Conservation (phyloP, 352 stramenopile genomes). For the Phytopythium mirpurense region DNA sequence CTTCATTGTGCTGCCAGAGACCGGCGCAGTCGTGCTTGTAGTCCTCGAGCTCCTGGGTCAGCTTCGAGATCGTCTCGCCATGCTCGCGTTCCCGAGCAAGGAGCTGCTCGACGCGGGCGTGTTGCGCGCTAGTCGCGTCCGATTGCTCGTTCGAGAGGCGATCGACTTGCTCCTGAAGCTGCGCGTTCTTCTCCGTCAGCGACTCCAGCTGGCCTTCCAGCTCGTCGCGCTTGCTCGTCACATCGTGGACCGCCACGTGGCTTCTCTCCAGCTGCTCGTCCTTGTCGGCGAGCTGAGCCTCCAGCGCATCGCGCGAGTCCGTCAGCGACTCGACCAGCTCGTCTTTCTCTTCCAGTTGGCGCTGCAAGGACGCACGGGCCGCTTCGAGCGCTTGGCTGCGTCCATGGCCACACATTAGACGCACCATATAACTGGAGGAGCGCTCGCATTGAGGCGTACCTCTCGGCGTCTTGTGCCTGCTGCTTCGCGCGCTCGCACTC, state of each 20-base stretch:
- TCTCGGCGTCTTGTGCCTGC: constrained; percentile 24
- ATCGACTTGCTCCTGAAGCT: constrained; percentile 3
- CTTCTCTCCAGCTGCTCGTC: constrained; percentile 19
- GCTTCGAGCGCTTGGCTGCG: constrained; percentile 20
- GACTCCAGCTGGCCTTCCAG: constrained; percentile 18
- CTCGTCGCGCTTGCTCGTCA: constrained; percentile 4
- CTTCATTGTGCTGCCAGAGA: constrained; percentile 75
- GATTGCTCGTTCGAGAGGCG: not conserved
- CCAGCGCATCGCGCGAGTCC: constrained; percentile 16
- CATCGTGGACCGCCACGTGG: constrained; percentile 4
- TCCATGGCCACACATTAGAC: not conserved
- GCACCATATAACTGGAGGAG: not conserved
- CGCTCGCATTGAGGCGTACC: not conserved
- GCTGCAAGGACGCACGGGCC: constrained; percentile 18
- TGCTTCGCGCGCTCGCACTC: constrained; percentile 31
- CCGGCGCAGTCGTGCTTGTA: constrained; percentile 81
- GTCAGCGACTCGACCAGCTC: constrained; percentile 10
- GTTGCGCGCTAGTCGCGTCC: not conserved
- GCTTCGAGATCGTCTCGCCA: constrained; percentile 21
- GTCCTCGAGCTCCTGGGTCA: constrained; percentile 55
- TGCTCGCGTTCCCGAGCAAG: constrained; percentile 26
- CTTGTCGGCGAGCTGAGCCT: constrained; percentile 29
- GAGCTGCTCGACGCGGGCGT: constrained; percentile 10
- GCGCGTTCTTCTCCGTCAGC: constrained; percentile 18
- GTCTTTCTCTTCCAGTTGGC: constrained; percentile 34